These are phyloP conservation scores for Dothideomycetes sp. DNA, from an alignment of 2,329 filamentous ascomycete genomes.

Conservation along the genomic window DNA sequence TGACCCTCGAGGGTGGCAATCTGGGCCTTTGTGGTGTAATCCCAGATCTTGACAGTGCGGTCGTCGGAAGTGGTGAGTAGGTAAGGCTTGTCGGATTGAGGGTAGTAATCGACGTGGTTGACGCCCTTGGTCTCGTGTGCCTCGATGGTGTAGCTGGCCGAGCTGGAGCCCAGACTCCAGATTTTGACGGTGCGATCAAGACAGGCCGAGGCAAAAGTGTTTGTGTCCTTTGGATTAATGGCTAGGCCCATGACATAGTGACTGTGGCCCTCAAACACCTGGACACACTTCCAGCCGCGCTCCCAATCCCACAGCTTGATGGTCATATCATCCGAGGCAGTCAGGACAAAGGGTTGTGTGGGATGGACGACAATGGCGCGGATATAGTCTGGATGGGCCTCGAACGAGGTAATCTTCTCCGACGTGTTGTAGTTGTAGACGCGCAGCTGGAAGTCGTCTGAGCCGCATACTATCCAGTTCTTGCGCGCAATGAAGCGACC, in stretches of 20 bases:
- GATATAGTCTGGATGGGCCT: constrained; percentile 97
- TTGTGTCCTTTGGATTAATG: constrained; percentile 92
- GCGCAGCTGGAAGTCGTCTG: constrained; percentile 78
- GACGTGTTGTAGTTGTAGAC: constrained; percentile 99
- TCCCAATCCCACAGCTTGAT: constrained; percentile 99
- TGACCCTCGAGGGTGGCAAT: constrained; percentile 96
- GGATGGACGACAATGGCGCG: constrained; percentile 93
- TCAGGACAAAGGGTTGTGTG: constrained; percentile 88
- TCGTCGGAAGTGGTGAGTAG: constrained; percentile 95
- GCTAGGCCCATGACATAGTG: constrained; percentile 96
- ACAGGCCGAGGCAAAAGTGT: constrained; percentile 60
- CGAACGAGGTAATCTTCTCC: constrained; percentile 94
- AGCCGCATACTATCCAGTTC: constrained; percentile 74
- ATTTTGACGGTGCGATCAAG: constrained; percentile 95
- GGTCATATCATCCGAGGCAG: constrained; percentile 95
- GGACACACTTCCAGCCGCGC: constrained; percentile 93
- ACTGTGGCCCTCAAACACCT: constrained; percentile 90
- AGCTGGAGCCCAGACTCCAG: constrained; percentile 89
- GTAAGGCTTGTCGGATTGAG: constrained; percentile 62
- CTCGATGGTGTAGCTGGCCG: constrained; percentile 91
- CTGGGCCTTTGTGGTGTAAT: constrained; percentile 95
- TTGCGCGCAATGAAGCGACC: constrained; percentile 94
- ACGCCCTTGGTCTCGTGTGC: constrained; percentile 96
- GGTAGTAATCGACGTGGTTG: constrained; percentile 88
- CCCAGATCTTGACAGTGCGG: constrained; percentile 95